Conservation (phyloP, 176 grass and related monocot genomes). For the Eragrostis nindensis region DNA sequence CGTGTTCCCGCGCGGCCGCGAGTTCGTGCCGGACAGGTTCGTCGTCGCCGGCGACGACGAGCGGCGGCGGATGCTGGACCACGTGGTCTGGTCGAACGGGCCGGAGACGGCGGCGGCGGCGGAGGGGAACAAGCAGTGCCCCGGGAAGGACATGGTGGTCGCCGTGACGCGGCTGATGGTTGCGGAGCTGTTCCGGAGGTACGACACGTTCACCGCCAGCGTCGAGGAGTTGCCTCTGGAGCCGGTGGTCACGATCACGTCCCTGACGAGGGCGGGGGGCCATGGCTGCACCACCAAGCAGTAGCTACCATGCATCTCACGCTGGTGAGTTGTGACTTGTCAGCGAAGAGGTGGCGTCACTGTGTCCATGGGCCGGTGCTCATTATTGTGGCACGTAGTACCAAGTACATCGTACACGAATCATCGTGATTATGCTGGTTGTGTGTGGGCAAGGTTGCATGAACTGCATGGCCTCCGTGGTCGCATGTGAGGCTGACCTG, state of each 20-base stretch:
- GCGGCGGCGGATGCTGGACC: constrained; percentile 44
- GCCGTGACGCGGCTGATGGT: constrained; percentile 60
- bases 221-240: constrained; percentile 45
- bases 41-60: background rate
- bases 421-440: too few species aligned
- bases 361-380: too few species aligned
- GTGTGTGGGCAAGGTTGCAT: too few species aligned
- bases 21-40: constrained; percentile 71
- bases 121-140: constrained; percentile 80
- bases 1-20: constrained; percentile 45
- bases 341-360: too few species aligned
- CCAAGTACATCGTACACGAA: too few species aligned
- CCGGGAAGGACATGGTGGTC: constrained; percentile 72
- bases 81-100: constrained; percentile 95
- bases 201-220: constrained; percentile 61
- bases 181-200: constrained; percentile 71
- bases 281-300: background rate
- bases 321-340: too few species aligned
- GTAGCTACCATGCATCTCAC: background rate
- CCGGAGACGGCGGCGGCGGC: constrained; percentile 54
- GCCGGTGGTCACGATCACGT: constrained; percentile 64
- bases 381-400: too few species aligned
- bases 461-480: too few species aligned
- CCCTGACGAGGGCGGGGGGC: constrained; percentile 32
- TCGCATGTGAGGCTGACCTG: too few species aligned